Evolutionary conservation across 257 asterid species (phyloP).

Genomic region (Lithospermum erythrorhizon): DNA sequence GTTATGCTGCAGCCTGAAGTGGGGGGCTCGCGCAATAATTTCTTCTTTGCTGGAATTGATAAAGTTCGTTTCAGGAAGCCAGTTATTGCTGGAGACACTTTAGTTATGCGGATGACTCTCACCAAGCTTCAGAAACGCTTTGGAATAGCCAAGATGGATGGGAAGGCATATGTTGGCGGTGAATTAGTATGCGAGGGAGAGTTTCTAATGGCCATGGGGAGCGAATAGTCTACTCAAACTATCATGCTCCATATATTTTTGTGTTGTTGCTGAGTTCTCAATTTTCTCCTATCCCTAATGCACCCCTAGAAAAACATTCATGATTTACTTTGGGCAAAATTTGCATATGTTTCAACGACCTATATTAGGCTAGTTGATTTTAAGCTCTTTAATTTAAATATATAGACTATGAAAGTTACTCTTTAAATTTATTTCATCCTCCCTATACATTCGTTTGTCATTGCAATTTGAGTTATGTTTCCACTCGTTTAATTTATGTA

Average conservation of each 20-base stretch:
- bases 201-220: slow-evolving; percentile 84
- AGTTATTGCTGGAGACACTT: slow-evolving; percentile 75
- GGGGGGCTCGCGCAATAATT: slow-evolving; percentile 66
- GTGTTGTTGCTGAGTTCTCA: too few species aligned
- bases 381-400: too few species aligned
- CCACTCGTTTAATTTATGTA: too few species aligned
- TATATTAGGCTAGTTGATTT: too few species aligned
- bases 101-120: slow-evolving; percentile 83
- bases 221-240: slow-evolving; percentile 9
- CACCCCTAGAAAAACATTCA: background rate
- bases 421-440: too few species aligned
- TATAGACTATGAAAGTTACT: too few species aligned
- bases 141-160: slow-evolving; percentile 90
- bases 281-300: background rate
- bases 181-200: slow-evolving; percentile 90
- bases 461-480: too few species aligned
- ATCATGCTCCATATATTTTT: background rate
- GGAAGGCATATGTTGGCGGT: slow-evolving; percentile 85
- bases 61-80: slow-evolving; percentile 84
- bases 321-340: too few species aligned
- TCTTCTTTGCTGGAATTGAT: slow-evolving; percentile 86
- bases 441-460: too few species aligned
- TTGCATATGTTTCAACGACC: too few species aligned
- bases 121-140: slow-evolving; percentile 71
- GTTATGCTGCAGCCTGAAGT: slow-evolving; percentile 83